Evolutionary conservation across 257 asterid genomes (phyloP).

Genomic region (Solanum pennellii): DNA sequence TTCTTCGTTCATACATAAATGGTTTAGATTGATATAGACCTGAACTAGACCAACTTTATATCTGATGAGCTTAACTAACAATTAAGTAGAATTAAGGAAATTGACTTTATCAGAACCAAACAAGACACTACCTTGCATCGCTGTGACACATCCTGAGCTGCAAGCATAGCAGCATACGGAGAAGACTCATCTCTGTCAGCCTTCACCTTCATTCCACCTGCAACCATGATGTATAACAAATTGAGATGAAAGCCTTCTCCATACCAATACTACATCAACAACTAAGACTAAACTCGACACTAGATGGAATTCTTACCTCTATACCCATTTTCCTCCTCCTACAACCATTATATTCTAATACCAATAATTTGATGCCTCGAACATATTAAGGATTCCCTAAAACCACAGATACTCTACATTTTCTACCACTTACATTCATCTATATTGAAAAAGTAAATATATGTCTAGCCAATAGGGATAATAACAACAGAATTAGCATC

Average conservation of each 20-base stretch:
- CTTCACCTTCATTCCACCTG: slow-evolving; percentile 93
- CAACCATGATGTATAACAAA: background rate
- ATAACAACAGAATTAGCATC: background rate
- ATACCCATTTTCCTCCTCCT: background rate
- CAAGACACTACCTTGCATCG: slow-evolving; percentile 68
- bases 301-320: background rate
- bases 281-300: background rate
- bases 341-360: background rate
- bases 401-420: background rate
- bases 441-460: background rate
- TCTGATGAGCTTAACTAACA: background rate
- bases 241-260: background rate
- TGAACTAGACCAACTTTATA: background rate
- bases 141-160: slow-evolving; percentile 76
- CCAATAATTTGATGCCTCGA: background rate
- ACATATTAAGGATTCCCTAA: background rate
- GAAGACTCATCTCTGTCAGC: slow-evolving; percentile 96
- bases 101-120: background rate
- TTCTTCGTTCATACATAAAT: background rate
- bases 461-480: background rate
- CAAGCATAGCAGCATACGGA: slow-evolving; percentile 98
- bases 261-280: background rate
- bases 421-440: background rate
- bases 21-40: background rate
- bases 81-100: background rate